Evolutionary conservation across 352 stramenopile genomes (phyloP), one percentile per base, ranked within the genome.

Genomic region (Phytophthora boehmeriae): DNA sequence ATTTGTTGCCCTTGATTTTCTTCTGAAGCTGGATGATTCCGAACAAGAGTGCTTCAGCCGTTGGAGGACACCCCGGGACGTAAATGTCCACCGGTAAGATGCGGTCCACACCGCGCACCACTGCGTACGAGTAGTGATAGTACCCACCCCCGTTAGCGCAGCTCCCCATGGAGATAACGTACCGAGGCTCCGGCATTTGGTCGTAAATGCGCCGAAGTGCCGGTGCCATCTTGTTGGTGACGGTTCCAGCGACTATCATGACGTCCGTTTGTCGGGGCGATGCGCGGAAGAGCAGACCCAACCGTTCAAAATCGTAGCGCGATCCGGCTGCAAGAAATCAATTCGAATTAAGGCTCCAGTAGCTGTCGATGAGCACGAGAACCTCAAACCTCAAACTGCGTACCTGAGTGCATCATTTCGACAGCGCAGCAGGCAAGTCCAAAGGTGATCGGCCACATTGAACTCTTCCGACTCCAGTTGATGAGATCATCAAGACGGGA

Each of bases 141-240:
- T 87, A 89, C 19, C 80, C 78, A 25, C 77, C 97, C 23, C 96
- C 96, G 81, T 99, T 99, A 17, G 97, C 97, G 71, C 97, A 99
- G 45, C 80, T 97, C 49, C 97, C 97, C 95, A 99, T 99, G 30
- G 91, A 98, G 32, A 99, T 70, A 5, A 99, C 97, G 87, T 97
- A 99, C 46, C 97, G 89, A 10, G 97, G 97, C 73, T 99, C 97
- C 2, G 97, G 96, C 97, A 99, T 99, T 76, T 99, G 97, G 80
- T 99, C 97, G 83, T 98, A 98, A 20, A 99, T 86, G 35, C 85
- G 83, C 32, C 97, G 86, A 14, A 99, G 81, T 16, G 97, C 97
- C 0, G 97, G 97, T n/a, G 97, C 97, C 97, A 99, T 99, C 78
- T 99, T 99, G 86, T 99, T 99, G 55, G 96, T 99, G 19, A 99